Evolutionary conservation across 257 asterid genomes (phyloP).

Genomic region (Cordia subcordata): DNA sequence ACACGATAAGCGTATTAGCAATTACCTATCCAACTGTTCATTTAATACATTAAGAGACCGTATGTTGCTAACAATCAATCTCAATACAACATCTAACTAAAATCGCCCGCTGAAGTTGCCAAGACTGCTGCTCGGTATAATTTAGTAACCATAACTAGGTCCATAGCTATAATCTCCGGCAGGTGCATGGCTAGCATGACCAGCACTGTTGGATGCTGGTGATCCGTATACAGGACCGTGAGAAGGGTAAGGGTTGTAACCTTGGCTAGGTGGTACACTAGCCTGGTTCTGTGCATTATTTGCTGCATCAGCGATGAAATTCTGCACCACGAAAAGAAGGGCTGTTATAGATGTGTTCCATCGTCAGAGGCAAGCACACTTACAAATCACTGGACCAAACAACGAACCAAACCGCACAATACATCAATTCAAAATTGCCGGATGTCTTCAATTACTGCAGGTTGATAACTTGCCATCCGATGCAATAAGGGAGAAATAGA

Average conservation of each 20-base stretch:
- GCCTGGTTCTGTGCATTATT: conserved; percentile 31
- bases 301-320: conserved; percentile 61
- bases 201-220: conserved; percentile 31
- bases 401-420: too few species aligned
- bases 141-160: conserved; percentile 46
- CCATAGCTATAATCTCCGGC: conserved; percentile 66
- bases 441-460: too few species aligned
- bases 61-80: too few species aligned
- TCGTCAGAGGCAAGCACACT: not conserved
- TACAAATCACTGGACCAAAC: not conserved
- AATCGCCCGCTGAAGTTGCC: not conserved
- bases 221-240: conserved; percentile 47
- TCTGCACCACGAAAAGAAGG: conserved; percentile 34
- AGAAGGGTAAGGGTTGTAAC: conserved; percentile 55
- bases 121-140: not conserved
- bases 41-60: too few species aligned
- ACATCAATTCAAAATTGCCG: too few species aligned
- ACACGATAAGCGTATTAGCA: too few species aligned
- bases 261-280: conserved; percentile 49
- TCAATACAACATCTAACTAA: not conserved
- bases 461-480: too few species aligned
- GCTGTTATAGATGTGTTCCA: not conserved
- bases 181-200: conserved; percentile 39
- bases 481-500: too few species aligned
- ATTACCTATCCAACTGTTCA: too few species aligned